phyloP scores from a whole-genome alignment of 73 alveolate genomes.

The Durusdinium trenchii region DNA sequence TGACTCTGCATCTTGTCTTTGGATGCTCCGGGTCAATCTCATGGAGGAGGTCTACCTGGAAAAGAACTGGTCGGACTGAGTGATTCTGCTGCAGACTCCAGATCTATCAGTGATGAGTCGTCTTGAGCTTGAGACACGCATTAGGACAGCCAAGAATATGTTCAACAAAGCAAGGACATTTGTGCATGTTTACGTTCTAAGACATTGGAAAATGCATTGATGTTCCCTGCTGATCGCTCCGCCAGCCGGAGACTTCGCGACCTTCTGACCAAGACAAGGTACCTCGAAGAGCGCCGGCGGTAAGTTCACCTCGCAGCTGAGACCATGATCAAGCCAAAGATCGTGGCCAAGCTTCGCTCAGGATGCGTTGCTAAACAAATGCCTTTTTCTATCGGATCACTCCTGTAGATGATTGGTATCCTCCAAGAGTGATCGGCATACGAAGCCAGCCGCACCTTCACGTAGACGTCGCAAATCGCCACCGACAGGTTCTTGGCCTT shows the following conservation, averaged over 20 bases:
- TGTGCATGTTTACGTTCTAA: too few relatives aligned
- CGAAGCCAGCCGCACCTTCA: conserved; percentile 10
- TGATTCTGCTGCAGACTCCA: too few relatives aligned
- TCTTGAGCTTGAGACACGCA: too few relatives aligned
- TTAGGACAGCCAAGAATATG: too few relatives aligned
- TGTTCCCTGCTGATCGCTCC: too few relatives aligned
- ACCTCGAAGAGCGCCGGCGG: conserved; percentile 89
- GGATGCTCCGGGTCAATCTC: conserved; percentile 94
- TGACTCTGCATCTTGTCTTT: conserved; percentile 79
- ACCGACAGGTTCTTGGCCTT: conserved; percentile 77
- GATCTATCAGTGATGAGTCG: too few relatives aligned
- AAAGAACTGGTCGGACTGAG: too few relatives aligned
- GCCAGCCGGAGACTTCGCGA: too few relatives aligned
- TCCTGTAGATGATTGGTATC: background rate
- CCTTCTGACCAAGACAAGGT: too few relatives aligned
- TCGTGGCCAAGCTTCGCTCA: background rate
- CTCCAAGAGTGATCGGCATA: background rate
- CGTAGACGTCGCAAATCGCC: conserved; percentile 84
- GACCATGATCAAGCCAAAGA: background rate
- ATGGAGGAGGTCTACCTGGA: conserved; percentile 87
- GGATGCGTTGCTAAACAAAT: background rate
- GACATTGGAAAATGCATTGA: too few relatives aligned
- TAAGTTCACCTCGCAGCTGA: conserved; percentile 51
- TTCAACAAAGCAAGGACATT: too few relatives aligned
- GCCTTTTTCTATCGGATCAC: background rate